These are phyloP conservation scores for Thecaphora frezii DNA, from an alignment of 1,284 basidiomycete genomes.

Conservation along the genomic window DNA sequence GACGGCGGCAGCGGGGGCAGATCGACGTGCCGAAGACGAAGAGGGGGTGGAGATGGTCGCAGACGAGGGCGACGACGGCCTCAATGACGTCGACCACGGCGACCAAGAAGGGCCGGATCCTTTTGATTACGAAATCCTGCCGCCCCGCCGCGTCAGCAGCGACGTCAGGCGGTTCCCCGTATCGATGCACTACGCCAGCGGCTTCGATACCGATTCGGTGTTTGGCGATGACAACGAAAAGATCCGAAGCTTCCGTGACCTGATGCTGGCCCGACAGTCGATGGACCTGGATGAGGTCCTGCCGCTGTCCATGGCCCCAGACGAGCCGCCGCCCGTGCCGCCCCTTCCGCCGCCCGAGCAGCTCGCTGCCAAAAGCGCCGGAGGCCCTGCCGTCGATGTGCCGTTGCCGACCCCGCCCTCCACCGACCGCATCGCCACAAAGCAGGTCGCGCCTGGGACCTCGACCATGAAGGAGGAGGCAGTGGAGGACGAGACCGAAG, in stretches of 20 bases:
- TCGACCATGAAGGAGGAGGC: no score
- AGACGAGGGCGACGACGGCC: conserved; percentile 3
- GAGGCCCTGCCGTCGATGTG: no score
- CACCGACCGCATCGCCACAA: no score
- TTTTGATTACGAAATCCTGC: not conserved
- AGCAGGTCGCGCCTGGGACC: no score
- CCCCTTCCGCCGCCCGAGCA: conserved; percentile 16
- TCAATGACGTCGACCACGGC: not conserved
- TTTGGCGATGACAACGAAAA: conserved; percentile 34
- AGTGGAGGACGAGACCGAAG: no score
- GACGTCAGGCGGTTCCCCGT: conserved; percentile 45
- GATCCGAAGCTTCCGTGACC: conserved; percentile 28
- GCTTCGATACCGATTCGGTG: conserved; percentile 39
- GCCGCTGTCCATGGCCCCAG: conserved; percentile 24
- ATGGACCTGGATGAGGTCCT: conserved; percentile 47
- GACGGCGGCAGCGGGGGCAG: not conserved
- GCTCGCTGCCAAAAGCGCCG: no score
- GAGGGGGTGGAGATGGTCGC: conserved; percentile 15
- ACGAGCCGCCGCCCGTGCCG: conserved; percentile 38
- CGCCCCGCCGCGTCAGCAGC: conserved; percentile 4
- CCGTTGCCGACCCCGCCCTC: no score
- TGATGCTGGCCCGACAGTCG: conserved; percentile 42
- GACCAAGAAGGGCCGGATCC: no score
- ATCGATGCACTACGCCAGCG: conserved; percentile 49
- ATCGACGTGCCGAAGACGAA: not conserved